Evolutionary conservation across 164 flowering plant genomes (phyloP).

Genomic region (Magnolia changhungtana): DNA sequence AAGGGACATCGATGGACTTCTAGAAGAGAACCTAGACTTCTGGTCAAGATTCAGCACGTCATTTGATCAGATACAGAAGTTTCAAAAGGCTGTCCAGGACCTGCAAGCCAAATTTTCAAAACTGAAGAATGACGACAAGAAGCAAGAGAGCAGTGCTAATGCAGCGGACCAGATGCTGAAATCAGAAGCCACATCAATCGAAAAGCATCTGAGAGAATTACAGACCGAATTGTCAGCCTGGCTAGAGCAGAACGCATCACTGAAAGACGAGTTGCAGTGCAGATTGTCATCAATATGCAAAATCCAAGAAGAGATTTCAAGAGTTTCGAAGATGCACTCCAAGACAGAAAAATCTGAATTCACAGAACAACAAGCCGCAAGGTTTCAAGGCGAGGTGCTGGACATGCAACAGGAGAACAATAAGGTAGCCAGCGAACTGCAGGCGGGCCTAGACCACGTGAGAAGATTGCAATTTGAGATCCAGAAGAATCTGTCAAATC

Average conservation of each 20-base stretch:
- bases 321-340: slow-evolving; percentile 16
- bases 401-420: slow-evolving; percentile 77
- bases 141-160: slow-evolving; percentile 19
- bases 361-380: slow-evolving; percentile 52
- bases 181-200: slow-evolving; percentile 47
- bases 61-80: slow-evolving; percentile 63
- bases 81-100: slow-evolving; percentile 51
- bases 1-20: slow-evolving; percentile 47
- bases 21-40: slow-evolving; percentile 72
- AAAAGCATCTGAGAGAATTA: slow-evolving; percentile 60
- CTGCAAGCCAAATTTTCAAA: slow-evolving; percentile 40
- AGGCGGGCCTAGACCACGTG: slow-evolving; percentile 47
- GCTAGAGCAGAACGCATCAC: slow-evolving; percentile 51
- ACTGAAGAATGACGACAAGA: slow-evolving; percentile 25
- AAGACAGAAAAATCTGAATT: slow-evolving; percentile 25
- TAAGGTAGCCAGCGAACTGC: slow-evolving; percentile 54
- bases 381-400: slow-evolving; percentile 68
- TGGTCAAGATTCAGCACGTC: slow-evolving; percentile 78
- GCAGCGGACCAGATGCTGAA: slow-evolving; percentile 13
- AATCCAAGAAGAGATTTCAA: slow-evolving; percentile 54
- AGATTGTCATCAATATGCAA: slow-evolving; percentile 41
- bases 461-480: slow-evolving; percentile 38
- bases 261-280: slow-evolving; percentile 52
- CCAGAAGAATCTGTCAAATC: slow-evolving; percentile 31
- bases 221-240: slow-evolving; percentile 54